Percentiles rank a stretch among this genome's conserved stretches.
Evolutionary conservation across 805 yeast species (phyloP).

Genomic region (Zygoascus tannicola): DNA sequence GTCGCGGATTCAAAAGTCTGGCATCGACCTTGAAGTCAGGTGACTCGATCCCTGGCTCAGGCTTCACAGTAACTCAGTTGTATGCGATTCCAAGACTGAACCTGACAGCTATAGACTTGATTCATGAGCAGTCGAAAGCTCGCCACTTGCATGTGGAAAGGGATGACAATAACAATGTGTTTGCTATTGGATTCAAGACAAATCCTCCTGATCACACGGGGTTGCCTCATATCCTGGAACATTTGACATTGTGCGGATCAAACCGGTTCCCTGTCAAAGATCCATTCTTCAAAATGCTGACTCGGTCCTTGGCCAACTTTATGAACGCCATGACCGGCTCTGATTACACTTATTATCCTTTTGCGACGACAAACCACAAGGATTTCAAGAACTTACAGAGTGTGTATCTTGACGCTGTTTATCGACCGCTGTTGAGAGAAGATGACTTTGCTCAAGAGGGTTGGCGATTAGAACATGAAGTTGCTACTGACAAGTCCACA

Average conservation of each 20-base stretch:
- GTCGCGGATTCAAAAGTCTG: too few relatives aligned
- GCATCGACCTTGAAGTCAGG: too few relatives aligned
- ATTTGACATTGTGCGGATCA: conserved; percentile 93
- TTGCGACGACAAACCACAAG: conserved; percentile 80
- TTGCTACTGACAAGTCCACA: conserved; percentile 44
- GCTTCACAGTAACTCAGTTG: conserved; percentile 57
- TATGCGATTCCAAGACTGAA: conserved; percentile 73
- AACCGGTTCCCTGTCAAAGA: conserved; percentile 86
- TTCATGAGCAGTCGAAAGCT: conserved; percentile 63
- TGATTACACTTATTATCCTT: conserved; percentile 92
- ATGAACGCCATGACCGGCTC: conserved; percentile 99
- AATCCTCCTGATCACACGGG: conserved; percentile 94
- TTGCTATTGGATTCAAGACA: conserved; percentile 82
- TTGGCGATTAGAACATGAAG: conserved; percentile 83
- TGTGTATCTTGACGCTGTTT: conserved; percentile 81
- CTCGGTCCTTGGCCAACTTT: conserved; percentile 85
- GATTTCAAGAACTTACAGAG: conserved; percentile 79
- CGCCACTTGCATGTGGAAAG: conserved; percentile 80
- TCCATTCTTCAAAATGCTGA: conserved; percentile 96
- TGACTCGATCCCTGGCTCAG: conserved; percentile 38
- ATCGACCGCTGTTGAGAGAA: conserved; percentile 65
- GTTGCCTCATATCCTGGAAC: conserved; percentile 92
- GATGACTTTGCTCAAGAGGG: conserved; percentile 94
- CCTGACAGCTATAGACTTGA: conserved; percentile 63
- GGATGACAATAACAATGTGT: conserved; percentile 77